A percentile compares a stretch with the other conserved stretches of the same genome.
phyloP scores from a whole-genome alignment of 2,329 filamentous ascomycete genomes.

The Sclerotinia sclerotiorum region DNA sequence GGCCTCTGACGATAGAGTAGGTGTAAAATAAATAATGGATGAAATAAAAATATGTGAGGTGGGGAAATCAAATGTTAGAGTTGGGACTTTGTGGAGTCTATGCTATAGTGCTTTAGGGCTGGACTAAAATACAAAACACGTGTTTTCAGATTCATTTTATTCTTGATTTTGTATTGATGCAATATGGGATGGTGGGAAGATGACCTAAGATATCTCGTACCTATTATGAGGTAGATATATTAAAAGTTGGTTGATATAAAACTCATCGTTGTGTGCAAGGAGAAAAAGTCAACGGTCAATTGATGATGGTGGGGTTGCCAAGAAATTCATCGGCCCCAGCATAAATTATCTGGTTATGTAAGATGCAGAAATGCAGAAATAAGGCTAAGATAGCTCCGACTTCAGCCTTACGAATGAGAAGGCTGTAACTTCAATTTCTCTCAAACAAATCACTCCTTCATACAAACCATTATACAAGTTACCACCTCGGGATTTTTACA shows the following conservation, averaged over 20 bases:
- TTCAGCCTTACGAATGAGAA: slow-evolving; percentile 18
- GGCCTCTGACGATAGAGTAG: neutral
- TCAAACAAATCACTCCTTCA: slow-evolving; percentile 2
- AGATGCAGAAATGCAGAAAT: neutral
- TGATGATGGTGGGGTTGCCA: neutral
- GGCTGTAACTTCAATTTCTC: slow-evolving; percentile 4
- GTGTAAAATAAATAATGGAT: neutral
- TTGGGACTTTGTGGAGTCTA: slow-evolving; percentile 9
- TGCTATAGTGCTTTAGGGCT: slow-evolving; percentile 1
- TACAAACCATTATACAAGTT: neutral
- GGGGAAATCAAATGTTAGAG: neutral
- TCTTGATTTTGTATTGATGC: no score
- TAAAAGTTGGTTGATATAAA: neutral
- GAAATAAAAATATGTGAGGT: slow-evolving; percentile 8
- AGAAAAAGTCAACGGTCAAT: neutral
- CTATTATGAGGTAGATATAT: no score
- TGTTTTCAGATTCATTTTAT: neutral
- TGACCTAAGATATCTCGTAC: neutral
- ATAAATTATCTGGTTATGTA: neutral
- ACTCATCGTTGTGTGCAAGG: neutral
- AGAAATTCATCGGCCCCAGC: neutral
- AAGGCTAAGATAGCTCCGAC: neutral
- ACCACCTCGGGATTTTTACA: neutral
- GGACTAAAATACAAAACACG: neutral
- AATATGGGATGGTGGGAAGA: neutral